Conservation (phyloP, 768 basidiomycete genomes). For the Leccinum uliginosum region DNA sequence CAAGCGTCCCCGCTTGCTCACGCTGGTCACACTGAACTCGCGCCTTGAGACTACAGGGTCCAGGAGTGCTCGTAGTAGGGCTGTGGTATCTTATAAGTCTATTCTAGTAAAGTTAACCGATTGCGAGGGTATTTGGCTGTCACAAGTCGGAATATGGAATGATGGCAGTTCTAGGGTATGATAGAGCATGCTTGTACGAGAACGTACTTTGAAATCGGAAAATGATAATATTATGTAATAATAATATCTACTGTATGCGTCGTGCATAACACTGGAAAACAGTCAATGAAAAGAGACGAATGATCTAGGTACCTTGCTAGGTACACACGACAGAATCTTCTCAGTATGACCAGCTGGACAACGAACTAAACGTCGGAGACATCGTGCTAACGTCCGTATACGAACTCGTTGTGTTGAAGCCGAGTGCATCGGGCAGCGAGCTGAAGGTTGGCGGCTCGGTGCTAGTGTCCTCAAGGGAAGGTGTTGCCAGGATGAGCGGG, state of each 20-base stretch:
- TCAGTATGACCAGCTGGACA: conserved; percentile 1
- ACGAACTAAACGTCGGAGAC: conserved; percentile 10
- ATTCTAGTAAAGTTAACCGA: too few relatives aligned
- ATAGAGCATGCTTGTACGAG: not conserved
- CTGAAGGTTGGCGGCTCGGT: not conserved
- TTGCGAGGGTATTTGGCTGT: not conserved
- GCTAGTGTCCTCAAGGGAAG: not conserved
- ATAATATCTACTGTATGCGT: not conserved
- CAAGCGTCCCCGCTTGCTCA: too few relatives aligned
- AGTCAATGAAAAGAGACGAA: not conserved
- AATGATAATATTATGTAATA: not conserved
- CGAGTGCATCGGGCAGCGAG: not conserved
- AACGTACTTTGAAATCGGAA: not conserved
- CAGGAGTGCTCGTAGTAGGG: too few relatives aligned
- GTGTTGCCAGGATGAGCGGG: not conserved
- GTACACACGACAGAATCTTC: not conserved
- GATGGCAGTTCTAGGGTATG: not conserved
- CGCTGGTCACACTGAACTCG: too few relatives aligned
- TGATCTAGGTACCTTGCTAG: too few relatives aligned
- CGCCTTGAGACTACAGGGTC: too few relatives aligned
- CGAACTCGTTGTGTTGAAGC: conserved; percentile 3
- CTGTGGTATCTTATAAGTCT: too few relatives aligned
- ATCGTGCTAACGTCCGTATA: conserved; percentile 17
- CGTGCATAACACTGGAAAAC: not conserved
- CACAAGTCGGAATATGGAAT: not conserved